These are phyloP conservation scores for Penicillium sp. DNA, from an alignment of 2,329 filamentous ascomycete genomes.

Conservation along the genomic window DNA sequence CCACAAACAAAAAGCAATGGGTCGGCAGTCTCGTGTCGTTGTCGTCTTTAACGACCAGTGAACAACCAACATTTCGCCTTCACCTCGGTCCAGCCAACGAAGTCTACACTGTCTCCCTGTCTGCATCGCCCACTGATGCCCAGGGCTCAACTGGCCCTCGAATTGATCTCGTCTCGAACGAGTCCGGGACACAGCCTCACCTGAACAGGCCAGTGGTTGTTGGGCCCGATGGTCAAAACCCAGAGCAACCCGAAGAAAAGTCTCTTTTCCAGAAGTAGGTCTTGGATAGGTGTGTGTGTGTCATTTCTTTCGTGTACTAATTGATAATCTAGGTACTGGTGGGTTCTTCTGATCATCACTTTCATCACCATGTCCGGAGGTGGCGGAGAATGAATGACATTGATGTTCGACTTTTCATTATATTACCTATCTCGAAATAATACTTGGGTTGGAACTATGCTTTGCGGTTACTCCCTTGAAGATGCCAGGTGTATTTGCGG, in stretches of 20 bases:
- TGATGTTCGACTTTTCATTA: slow-evolving; percentile 6
- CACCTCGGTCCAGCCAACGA: slow-evolving; percentile 40
- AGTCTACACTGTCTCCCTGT: slow-evolving; percentile 43
- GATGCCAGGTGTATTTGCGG: not conserved
- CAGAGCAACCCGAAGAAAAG: slow-evolving; percentile 44
- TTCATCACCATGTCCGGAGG: slow-evolving; percentile 46
- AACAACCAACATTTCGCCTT: slow-evolving; percentile 39
- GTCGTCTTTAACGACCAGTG: slow-evolving; percentile 31
- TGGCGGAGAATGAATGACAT: slow-evolving; percentile 32
- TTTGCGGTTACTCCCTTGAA: not conserved
- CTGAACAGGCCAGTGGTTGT: slow-evolving; percentile 44
- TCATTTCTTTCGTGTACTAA: not conserved
- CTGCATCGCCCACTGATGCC: slow-evolving; percentile 20
- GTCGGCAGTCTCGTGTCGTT: slow-evolving; percentile 42
- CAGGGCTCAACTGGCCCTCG: slow-evolving; percentile 23
- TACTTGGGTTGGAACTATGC: not conserved
- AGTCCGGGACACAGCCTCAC: slow-evolving; percentile 38
- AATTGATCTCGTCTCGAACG: slow-evolving; percentile 37
- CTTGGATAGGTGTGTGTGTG: not conserved
- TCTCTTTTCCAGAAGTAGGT: slow-evolving; percentile 47
- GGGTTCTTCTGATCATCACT: slow-evolving; percentile 45
- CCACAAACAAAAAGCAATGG: slow-evolving; percentile 39
- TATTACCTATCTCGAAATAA: not conserved
- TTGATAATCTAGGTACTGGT: slow-evolving; percentile 46
- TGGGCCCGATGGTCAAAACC: slow-evolving; percentile 39